phyloP scores from a whole-genome alignment of 192 early-diverging fungal species.

The Linnemannia schmuckeri region DNA sequence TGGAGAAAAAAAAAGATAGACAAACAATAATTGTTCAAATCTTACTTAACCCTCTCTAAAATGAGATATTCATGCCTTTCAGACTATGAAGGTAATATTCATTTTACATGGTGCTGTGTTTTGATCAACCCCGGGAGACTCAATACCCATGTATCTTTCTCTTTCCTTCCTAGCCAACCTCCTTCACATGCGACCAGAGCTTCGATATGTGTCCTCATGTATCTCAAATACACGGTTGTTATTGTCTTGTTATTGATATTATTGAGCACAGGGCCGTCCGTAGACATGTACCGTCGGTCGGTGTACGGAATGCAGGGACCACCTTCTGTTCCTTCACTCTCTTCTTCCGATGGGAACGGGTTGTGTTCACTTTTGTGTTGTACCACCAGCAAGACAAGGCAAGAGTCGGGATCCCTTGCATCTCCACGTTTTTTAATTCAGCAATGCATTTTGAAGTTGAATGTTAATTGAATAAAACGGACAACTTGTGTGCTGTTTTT shows the following conservation, averaged over 20 bases:
- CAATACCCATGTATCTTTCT: background rate
- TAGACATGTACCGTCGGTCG: too few species aligned
- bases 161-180: background rate
- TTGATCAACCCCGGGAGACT: background rate
- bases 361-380: conserved; percentile 8
- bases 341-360: background rate
- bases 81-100: background rate
- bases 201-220: background rate
- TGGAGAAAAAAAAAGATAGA: background rate
- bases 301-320: conserved; percentile 34
- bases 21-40: background rate
- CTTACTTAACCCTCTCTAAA: background rate
- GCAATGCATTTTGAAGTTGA: background rate
- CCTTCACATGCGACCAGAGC: background rate
- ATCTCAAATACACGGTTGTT: background rate
- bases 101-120: background rate
- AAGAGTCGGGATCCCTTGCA: background rate
- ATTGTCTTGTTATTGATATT: background rate
- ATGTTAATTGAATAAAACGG: background rate
- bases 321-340: background rate
- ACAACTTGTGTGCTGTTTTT: background rate
- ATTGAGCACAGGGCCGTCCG: background rate
- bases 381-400: background rate
- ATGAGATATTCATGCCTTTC: background rate
- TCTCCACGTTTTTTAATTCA: background rate